Evolutionary conservation across 208 protist species (phyloP), one percentile per base, ranked within the genome.

Genomic region (Trypanosoma congolense): DNA sequence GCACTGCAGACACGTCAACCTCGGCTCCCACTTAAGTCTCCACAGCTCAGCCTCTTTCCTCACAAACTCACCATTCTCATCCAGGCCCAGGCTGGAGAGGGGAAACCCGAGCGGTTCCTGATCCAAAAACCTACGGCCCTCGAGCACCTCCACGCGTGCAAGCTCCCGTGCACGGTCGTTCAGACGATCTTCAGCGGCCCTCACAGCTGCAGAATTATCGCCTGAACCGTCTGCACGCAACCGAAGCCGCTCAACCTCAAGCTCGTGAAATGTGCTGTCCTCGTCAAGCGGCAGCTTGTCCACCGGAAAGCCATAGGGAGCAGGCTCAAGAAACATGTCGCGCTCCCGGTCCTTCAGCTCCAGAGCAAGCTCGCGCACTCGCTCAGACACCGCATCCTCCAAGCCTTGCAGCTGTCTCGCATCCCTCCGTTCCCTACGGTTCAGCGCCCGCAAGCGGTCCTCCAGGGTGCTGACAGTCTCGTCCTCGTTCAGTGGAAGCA

Each of bases 401-500:
- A 83, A 24, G 8, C 61, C 65, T 42, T 54, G 63, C 46, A 87
- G 75, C 16, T 45, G 61, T 25, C 55, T 70, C 21, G 21, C 28
- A 52, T 89, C 73, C 38, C 56, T 62, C 56, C 77, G 73, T 25
- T 74, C 65, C 53, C 77, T 67, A 10, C 53, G 58, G 25, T 75
- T 77, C 45, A 85, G 56, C 25, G 65, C 75, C 28, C 85, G 81
- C 26, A 83, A 73, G 47, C 85, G 70, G 28, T 80, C 66, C 56
- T 87, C 78, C 65, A 77, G 54, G 21, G 46, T 29, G 42, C 63
- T 80, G 45, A 89, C 80, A 22, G 44, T 22, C 12, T 58, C 65
- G 30, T 91, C 77, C 41, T 80, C 71, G 61, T 91, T 77, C 26
- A 91, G 75, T 16, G 79, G 74, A 28, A 87, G 73, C 35, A 83